Evolutionary conservation across 1,139 yeast genomes (phyloP).

Genomic region (Blastobotrys petasosporus): DNA sequence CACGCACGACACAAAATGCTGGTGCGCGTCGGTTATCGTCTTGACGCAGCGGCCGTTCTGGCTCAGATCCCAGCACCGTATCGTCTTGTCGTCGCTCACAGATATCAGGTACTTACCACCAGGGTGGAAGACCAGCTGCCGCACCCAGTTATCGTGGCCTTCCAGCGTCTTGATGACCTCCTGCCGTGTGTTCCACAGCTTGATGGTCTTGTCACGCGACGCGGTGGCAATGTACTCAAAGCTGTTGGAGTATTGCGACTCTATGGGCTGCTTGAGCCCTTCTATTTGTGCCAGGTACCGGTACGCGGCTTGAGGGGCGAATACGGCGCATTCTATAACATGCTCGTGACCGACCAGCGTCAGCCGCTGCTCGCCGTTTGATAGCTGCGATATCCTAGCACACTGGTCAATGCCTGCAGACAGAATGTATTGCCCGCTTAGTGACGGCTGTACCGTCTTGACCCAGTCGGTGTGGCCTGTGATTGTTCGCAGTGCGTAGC

Average conservation of each 20-base stretch:
- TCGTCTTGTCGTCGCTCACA: constrained; percentile 73
- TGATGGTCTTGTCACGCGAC: constrained; percentile 72
- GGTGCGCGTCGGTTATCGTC: constrained; percentile 54
- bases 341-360: constrained; percentile 73
- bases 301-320: constrained; percentile 55
- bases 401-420: constrained; percentile 83
- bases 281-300: constrained; percentile 46
- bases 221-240: constrained; percentile 55
- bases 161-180: constrained; percentile 47
- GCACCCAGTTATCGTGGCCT: constrained; percentile 90
- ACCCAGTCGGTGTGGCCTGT: constrained; percentile 91
- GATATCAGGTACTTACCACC: constrained; percentile 65
- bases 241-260: constrained; percentile 21
- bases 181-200: constrained; percentile 75
- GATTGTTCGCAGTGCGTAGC: constrained; percentile 61
- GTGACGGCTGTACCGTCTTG: constrained; percentile 50
- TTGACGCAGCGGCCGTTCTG: constrained; percentile 48
- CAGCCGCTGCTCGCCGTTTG: constrained; percentile 63
- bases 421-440: constrained; percentile 52
- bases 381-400: constrained; percentile 55
- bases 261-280: constrained; percentile 26
- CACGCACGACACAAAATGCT: constrained; percentile 64
- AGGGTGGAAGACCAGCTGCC: constrained; percentile 65
- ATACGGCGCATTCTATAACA: constrained; percentile 69
- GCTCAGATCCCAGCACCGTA: constrained; percentile 74